A percentile compares a stretch with the other conserved stretches of the same genome.
Evolutionary conservation across 441 rosid species (phyloP).

Genomic region (Aquilaria agallochum): DNA sequence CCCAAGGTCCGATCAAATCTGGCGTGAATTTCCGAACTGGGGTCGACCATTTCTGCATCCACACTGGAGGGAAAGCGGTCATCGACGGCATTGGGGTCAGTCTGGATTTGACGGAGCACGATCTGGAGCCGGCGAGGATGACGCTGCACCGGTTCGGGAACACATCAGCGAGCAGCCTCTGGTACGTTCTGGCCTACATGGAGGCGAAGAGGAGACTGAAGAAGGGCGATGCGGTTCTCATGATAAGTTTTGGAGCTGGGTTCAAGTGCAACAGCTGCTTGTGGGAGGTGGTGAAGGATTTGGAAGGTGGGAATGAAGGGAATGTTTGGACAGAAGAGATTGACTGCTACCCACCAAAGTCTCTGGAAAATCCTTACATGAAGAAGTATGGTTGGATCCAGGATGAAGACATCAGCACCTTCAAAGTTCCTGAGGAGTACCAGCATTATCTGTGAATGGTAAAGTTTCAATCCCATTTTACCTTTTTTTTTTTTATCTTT

Average conservation of each 20-base stretch:
- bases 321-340: constrained; percentile 84
- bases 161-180: constrained; percentile 88
- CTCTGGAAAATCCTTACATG: constrained; percentile 57
- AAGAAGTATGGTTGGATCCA: constrained; percentile 90
- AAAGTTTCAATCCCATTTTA: background rate
- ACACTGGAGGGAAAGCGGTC: constrained; percentile 96
- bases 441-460: background rate
- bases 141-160: constrained; percentile 84
- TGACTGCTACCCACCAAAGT: constrained; percentile 56
- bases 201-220: constrained; percentile 83
- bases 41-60: constrained; percentile 84
- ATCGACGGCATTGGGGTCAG: constrained; percentile 70
- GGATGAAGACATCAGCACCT: constrained; percentile 56
- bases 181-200: constrained; percentile 93
- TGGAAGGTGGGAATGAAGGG: constrained; percentile 27
- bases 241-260: constrained; percentile 96
- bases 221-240: constrained; percentile 74
- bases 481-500: background rate
- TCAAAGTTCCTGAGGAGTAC: constrained; percentile 21
- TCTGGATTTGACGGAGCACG: constrained; percentile 55
- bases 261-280: constrained; percentile 95
- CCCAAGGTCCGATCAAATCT: constrained; percentile 23
- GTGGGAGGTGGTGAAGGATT: constrained; percentile 89
- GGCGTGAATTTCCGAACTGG: constrained; percentile 64
- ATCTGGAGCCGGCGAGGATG: constrained; percentile 91